Evolutionary conservation across 345 rosid genomes (phyloP).

Genomic region (Lepidium didymum): DNA sequence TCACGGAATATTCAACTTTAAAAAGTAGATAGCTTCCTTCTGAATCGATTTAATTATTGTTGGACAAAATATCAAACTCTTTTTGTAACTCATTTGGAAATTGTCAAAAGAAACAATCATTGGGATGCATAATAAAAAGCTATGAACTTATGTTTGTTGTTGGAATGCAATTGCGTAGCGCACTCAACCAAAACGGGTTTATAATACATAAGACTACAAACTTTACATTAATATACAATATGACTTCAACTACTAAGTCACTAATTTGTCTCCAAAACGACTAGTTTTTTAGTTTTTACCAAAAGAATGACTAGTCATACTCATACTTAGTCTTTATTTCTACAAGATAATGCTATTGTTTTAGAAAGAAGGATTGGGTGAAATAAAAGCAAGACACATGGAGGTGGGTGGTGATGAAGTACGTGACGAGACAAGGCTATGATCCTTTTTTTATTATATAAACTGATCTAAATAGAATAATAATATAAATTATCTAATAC

Average conservation of each 20-base stretch:
- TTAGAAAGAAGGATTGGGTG: background rate
- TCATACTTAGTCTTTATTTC: background rate
- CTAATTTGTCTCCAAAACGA: background rate
- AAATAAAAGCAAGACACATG: background rate
- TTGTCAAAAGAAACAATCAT: too few species aligned
- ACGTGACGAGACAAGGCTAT: slow-evolving; percentile 2
- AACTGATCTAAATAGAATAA: background rate
- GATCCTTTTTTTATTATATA: background rate
- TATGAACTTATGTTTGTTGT: background rate
- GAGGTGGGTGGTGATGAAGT: background rate
- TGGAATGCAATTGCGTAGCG: background rate
- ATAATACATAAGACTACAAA: background rate
- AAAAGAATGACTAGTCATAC: too few species aligned
- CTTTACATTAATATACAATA: background rate
- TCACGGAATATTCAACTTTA: too few species aligned
- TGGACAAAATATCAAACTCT: too few species aligned
- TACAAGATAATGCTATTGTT: background rate
- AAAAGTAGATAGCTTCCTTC: too few species aligned
- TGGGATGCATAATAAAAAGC: background rate
- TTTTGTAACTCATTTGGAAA: too few species aligned
- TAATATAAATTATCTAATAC: background rate
- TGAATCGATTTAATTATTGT: too few species aligned
- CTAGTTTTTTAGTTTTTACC: too few species aligned
- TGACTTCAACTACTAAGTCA: background rate
- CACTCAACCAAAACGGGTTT: background rate